These are phyloP conservation scores for Zanthoxylum bungeanum DNA, from an alignment of 345 rosid species.

Conservation along the genomic window DNA sequence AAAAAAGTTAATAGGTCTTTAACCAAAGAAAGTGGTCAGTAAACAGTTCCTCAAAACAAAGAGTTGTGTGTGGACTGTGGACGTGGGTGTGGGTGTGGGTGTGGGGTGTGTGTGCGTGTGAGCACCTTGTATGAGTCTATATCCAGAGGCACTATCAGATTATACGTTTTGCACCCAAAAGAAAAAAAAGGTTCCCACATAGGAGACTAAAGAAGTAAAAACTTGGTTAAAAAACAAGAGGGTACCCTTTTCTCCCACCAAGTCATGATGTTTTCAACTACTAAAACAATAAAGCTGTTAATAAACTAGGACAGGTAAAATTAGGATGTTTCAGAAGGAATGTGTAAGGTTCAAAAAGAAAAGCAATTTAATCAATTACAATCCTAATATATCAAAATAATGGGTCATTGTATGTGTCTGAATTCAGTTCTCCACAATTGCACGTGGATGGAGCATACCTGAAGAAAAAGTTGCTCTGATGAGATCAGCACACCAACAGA, in stretches of 20 bases:
- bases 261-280: not conserved
- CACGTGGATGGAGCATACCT: conserved; percentile 39
- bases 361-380: not conserved
- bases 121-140: not conserved
- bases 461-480: conserved; percentile 74
- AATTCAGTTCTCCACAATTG: not conserved
- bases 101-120: not conserved
- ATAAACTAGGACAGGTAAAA: not conserved
- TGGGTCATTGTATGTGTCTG: not conserved
- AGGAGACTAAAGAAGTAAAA: not conserved
- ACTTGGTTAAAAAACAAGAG: not conserved
- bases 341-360: not conserved
- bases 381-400: not conserved
- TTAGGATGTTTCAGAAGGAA: not conserved
- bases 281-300: not conserved
- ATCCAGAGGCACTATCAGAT: not conserved
- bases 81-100: not conserved
- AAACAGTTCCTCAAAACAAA: not conserved
- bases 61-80: no score
- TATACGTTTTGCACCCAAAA: not conserved
- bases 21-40: not conserved
- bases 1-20: not conserved
- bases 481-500: conserved; percentile 97
- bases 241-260: no score
- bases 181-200: not conserved